These are phyloP conservation scores for Spinellus fusiger DNA, from an alignment of 192 early-diverging fungal genomes.

Conservation along the genomic window DNA sequence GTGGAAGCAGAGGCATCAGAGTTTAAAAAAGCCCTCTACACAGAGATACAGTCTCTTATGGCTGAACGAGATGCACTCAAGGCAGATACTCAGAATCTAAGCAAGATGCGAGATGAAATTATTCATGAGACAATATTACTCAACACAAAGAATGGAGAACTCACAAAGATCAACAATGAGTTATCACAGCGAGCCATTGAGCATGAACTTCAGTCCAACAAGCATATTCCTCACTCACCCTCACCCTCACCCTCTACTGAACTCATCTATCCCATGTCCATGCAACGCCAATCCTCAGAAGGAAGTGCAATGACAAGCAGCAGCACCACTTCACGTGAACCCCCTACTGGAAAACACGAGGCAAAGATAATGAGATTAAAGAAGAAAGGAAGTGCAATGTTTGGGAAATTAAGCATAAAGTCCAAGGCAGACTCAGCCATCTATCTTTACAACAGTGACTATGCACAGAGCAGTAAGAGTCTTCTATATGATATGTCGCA, in stretches of 20 bases:
- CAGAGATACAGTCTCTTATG: constrained; percentile 41
- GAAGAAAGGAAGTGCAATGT: constrained; percentile 35
- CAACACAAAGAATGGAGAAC: constrained; percentile 47
- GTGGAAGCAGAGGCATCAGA: background rate
- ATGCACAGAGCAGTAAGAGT: background rate
- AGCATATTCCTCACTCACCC: constrained; percentile 16
- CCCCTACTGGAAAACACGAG: constrained; percentile 22
- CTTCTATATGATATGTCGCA: background rate
- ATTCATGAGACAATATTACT: constrained; percentile 47
- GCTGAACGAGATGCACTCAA: constrained; percentile 39
- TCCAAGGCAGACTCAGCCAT: background rate
- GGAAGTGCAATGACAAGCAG: constrained; percentile 1
- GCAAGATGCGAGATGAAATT: constrained; percentile 41
- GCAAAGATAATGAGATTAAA: constrained; percentile 48
- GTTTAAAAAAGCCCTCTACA: constrained; percentile 32
- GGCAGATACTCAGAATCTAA: constrained; percentile 36
- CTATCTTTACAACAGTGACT: background rate
- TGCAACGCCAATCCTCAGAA: constrained; percentile 1
- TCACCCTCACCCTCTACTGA: constrained; percentile 24
- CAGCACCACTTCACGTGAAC: constrained; percentile 21
- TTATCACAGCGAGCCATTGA: constrained; percentile 35
- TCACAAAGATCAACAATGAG: constrained; percentile 51
- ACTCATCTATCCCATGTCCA: background rate
- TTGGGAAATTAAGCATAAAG: constrained; percentile 18
- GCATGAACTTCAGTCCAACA: background rate